phyloP scores from a whole-genome alignment of 1,284 basidiomycete genomes.

The Melanopsichium pennsylvanicum region DNA sequence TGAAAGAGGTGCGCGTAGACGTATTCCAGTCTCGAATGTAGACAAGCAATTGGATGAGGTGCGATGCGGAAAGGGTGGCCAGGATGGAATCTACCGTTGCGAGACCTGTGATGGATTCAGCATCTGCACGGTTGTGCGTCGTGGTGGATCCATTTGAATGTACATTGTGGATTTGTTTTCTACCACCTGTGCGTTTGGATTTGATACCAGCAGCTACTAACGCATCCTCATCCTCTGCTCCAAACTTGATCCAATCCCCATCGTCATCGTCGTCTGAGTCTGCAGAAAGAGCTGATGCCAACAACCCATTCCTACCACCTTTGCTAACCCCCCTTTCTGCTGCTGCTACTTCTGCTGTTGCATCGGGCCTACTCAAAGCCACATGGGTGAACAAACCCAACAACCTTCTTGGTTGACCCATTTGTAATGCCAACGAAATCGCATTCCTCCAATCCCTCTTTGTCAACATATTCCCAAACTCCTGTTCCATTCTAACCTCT shows the following conservation, averaged over 20 bases:
- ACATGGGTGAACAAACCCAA: slow-evolving; percentile 75
- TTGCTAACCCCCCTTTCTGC: too few species aligned
- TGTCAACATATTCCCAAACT: slow-evolving; percentile 87
- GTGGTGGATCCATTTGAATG: not conserved
- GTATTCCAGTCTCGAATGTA: slow-evolving; percentile 95
- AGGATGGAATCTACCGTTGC: slow-evolving; percentile 71
- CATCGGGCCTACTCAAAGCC: slow-evolving; percentile 34
- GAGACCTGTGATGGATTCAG: slow-evolving; percentile 55
- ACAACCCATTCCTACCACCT: not conserved
- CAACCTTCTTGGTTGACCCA: slow-evolving; percentile 90
- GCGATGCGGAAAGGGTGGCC: slow-evolving; percentile 74
- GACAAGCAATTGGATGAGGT: slow-evolving; percentile 81
- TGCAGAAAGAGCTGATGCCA: not conserved
- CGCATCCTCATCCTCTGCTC: slow-evolving; percentile 1
- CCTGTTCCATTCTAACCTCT: slow-evolving; percentile 77
- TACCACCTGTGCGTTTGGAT: not conserved
- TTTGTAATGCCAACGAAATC: slow-evolving; percentile 85
- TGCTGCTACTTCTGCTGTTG: not conserved
- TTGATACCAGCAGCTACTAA: slow-evolving; percentile 1
- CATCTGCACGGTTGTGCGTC: slow-evolving; percentile 2
- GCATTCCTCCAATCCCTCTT: slow-evolving; percentile 90
- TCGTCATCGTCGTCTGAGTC: slow-evolving; percentile 7
- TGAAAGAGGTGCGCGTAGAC: slow-evolving; percentile 80
- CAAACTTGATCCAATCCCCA: not conserved
- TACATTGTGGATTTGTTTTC: not conserved